These are phyloP conservation scores for Tulasnella sp. DNA, from an alignment of 768 basidiomycete species.

Conservation along the genomic window DNA sequence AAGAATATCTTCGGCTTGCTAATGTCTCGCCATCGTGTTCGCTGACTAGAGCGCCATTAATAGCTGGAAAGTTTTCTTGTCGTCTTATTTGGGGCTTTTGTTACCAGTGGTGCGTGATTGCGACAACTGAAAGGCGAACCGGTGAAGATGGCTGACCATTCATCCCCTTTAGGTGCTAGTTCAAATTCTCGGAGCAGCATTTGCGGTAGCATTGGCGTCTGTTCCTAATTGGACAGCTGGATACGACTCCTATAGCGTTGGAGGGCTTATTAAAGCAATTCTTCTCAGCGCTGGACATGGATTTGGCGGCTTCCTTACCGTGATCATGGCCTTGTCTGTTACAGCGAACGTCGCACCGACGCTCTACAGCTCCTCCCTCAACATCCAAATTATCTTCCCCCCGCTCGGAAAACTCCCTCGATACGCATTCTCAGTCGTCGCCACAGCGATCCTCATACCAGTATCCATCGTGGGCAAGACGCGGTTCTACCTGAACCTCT, in stretches of 20 bases:
- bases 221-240: constrained; percentile 34
- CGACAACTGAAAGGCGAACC: no score
- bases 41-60: constrained; percentile 18
- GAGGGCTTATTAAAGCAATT: constrained; percentile 35
- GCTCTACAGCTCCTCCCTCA: constrained; percentile 70
- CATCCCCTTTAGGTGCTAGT: constrained; percentile 27
- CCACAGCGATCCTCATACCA: constrained; percentile 34
- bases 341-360: constrained; percentile 73
- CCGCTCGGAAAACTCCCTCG: constrained; percentile 34
- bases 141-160: no score
- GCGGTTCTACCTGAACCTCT: constrained; percentile 51
- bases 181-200: constrained; percentile 57
- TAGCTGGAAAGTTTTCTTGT: constrained; percentile 51
- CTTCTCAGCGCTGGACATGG: constrained; percentile 43
- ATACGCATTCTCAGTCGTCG: constrained; percentile 11
- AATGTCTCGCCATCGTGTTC: no score
- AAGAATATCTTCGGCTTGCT: constrained; percentile 10
- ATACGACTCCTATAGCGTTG: constrained; percentile 47
- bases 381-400: constrained; percentile 59
- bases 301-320: constrained; percentile 62
- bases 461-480: constrained; percentile 58
- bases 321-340: constrained; percentile 63
- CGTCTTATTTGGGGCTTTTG: constrained; percentile 54
- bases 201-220: constrained; percentile 42
- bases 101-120: constrained; percentile 40